Evolutionary conservation across 192 early-diverging fungal genomes (phyloP), one percentile per base, ranked within the genome.

Genomic region (Phlyctochytrium arcticum): DNA sequence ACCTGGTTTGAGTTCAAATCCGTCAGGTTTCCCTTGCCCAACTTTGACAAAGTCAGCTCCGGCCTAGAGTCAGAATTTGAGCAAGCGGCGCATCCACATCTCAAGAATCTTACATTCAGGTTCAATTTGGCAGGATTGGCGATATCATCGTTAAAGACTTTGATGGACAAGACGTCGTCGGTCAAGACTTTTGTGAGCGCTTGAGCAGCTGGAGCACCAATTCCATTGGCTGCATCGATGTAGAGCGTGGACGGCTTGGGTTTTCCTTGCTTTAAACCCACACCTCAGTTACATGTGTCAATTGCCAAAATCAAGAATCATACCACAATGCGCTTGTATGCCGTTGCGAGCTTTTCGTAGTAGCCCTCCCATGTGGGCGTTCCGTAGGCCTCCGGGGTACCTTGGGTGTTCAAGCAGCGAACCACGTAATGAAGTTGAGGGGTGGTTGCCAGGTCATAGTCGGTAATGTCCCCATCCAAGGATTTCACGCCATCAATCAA

Each of bases 41-140:
- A 94, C 83, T 82, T 99, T 99, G 67, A 99, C 97, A 74, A 82
- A 93, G 73, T 99, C 97, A n/a, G 97, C 97, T 48, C 97, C 97
- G 64, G 90, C 88, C 81, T 92, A 71, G 39, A 27, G 30, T 21
- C 10, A 26, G 12, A 19, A 57, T 55, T 9, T 69, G 33, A n/a
- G 1, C 35, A 12, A 49, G 7, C 26, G 32, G 17, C 30, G 2
- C 4, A 21, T 15, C 1, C 2, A 4, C 5, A n/a, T 46, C 31
- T n/a, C 24, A 0, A 53, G n/a, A 21, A 4, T 74, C 72, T 42
- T 76, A 91, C 90, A 35, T 90, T 79, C 60, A 82, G 80, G 82
- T 99, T 99, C 29, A 99, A 81, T 74, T 88, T 90, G 57, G 82
- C 87, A 34, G 81, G 59, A 7, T 81, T 74, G 4, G 73, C 76